These are phyloP conservation scores for Nephelium lappaceum DNA, from an alignment of 345 rosid genomes.

Conservation along the genomic window DNA sequence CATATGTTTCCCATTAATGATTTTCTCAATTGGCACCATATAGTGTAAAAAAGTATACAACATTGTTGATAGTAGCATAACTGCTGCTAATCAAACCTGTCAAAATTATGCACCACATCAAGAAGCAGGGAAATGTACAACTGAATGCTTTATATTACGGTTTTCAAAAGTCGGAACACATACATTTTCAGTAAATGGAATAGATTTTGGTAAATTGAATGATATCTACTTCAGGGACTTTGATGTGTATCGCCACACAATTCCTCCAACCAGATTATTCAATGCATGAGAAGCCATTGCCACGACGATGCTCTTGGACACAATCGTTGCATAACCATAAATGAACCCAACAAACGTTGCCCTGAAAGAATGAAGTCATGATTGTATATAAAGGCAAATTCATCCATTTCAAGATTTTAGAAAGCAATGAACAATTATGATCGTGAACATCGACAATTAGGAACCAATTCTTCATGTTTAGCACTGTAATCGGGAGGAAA, in stretches of 20 bases:
- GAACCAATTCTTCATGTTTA: background rate
- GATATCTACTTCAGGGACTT: conserved; percentile 26
- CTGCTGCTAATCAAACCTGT: too few relatives aligned
- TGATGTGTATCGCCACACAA: conserved; percentile 65
- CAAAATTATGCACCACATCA: too few relatives aligned
- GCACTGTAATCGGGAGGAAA: background rate
- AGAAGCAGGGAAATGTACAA: too few relatives aligned
- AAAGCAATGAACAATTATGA: background rate
- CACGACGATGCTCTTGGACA: conserved; percentile 64
- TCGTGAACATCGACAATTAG: background rate
- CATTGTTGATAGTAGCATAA: too few relatives aligned
- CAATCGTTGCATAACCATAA: conserved; percentile 68
- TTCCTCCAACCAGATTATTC: conserved; percentile 81
- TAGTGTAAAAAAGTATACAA: too few relatives aligned
- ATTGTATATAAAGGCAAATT: background rate
- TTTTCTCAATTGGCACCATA: too few relatives aligned
- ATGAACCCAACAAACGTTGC: conserved; percentile 77
- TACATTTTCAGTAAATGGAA: too few relatives aligned
- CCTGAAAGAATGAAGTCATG: conserved; percentile 44
- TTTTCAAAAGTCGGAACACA: background rate
- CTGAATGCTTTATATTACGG: background rate
- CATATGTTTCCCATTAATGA: too few relatives aligned
- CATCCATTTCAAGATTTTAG: background rate
- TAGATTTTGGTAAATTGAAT: too few relatives aligned
- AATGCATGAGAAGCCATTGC: conserved; percentile 78